Conservation (phyloP, 2,329 filamentous ascomycete genomes). For the Penicillium digitatum region DNA sequence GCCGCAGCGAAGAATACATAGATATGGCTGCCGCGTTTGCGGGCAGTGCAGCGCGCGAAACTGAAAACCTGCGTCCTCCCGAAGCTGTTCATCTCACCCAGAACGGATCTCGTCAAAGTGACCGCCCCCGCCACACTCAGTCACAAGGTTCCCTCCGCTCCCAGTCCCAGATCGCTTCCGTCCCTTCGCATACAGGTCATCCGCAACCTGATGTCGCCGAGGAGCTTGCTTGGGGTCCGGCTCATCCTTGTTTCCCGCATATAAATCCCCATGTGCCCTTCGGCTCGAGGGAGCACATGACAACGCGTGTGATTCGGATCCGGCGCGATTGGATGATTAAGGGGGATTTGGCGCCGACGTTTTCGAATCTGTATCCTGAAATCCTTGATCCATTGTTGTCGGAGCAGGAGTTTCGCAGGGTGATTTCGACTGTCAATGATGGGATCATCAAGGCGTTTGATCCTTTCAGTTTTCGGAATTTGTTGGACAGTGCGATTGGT, state of each 20-base stretch:
- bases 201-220: slow-evolving; percentile 54
- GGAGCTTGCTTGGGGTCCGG: slow-evolving; percentile 83
- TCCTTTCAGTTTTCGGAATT: slow-evolving; percentile 71
- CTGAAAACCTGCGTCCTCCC: slow-evolving; percentile 29
- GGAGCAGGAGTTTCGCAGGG: slow-evolving; percentile 78
- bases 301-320: slow-evolving; percentile 86
- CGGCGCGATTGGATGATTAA: slow-evolving; percentile 85
- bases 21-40: slow-evolving; percentile 28
- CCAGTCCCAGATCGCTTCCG: slow-evolving; percentile 38
- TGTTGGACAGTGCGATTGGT: slow-evolving; percentile 74
- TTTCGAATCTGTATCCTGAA: slow-evolving; percentile 93
- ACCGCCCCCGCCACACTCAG: slow-evolving; percentile 37
- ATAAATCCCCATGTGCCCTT: slow-evolving; percentile 84
- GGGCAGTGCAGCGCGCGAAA: slow-evolving; percentile 25
- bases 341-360: slow-evolving; percentile 87
- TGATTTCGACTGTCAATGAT: slow-evolving; percentile 78
- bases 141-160: slow-evolving; percentile 42
- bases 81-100: slow-evolving; percentile 30
- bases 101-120: slow-evolving; percentile 23
- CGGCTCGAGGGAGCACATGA: slow-evolving; percentile 67
- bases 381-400: slow-evolving; percentile 82
- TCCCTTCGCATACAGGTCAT: slow-evolving; percentile 37
- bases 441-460: slow-evolving; percentile 74
- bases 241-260: slow-evolving; percentile 92
- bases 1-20: slow-evolving; percentile 31